Evolutionary conservation across 306 rosid genomes (phyloP), one percentile per base, ranked within the genome.

Genomic region (Notholithocarpus densiflorus): DNA sequence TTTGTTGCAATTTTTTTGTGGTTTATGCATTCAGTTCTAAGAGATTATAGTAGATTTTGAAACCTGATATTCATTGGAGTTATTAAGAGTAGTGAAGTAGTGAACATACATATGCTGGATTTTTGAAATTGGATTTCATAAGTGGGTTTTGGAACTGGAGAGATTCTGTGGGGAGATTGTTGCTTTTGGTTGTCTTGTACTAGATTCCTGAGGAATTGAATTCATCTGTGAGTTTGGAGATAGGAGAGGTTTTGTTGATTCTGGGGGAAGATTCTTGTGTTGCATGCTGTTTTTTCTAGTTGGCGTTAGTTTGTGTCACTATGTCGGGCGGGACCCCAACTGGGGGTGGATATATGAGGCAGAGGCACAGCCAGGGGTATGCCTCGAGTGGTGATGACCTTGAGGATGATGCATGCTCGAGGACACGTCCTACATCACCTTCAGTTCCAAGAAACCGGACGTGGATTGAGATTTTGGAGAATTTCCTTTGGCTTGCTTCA

Each of bases 301-400:
- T 72, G 56, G 40, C n/a, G 40, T 61, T 84, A 31, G 78, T 53
- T 54, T 54, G 60, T 54, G 80, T 84, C 78, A 77, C 81, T 56
- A 95, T 95, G 99, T 93, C 99, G 24, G 98, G 98, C 3, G 98
- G 99, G 73, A 93, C 99, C 56, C 97, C 99, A 2, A 86, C 82
- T 40, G 93, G 86, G 56, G 92, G 97, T 81, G 92, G 96, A 51
- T 84, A 82, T 55, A 95, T 96, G 89, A 89, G 99, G 84, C 98
- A 96, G 88, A 91, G 99, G 83, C 97, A 95, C 57, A 96, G 97
- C 87, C 99, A 89, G 77, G 98, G 98, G 5, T 91, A 93, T 89
- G 95, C 89, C 4, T 91, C 97, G 21, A 93, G 98, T 59, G 97
- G 98, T 5, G 99, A 95, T 90, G 99, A 95, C 84, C 84, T 95